Base-by-base conservation (phyloP, 495 filamentous ascomycete genomes). In the Apodospora peruviana region DNA sequence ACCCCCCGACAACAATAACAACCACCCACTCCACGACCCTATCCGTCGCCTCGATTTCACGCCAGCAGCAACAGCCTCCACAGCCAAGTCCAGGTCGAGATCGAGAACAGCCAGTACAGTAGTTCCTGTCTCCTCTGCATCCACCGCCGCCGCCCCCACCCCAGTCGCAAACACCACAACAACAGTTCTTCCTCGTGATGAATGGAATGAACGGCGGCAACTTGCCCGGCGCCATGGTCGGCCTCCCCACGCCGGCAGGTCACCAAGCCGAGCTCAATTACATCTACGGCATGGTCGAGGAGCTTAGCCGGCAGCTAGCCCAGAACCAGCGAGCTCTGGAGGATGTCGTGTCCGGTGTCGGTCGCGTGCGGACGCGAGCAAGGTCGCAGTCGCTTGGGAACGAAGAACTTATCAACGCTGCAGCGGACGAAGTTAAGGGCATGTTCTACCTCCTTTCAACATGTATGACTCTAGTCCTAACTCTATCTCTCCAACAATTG, bases 191-290 rank as follows among this genome's bases (percentile, higher is more conserved):
- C 34, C 47, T 60, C 47, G 53, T 79, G 50, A 72, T 76, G 53
- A 85, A 84, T 58, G 78, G 77, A 39, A 78, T 83, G 60, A 83
- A 80, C 54, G 81, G 75, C 53, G 68, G 56, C 49, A 67, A 66
- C 52, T 63, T 68, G 56, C 64, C 64, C 27, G 66, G 62, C 40
- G 68, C 56, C 48, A 79, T 80, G 50, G 61, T 72, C 24, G 65
- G 70, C 40, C 64, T 81, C 43, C 83, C 86, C 17, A 84, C 84
- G 60, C 85, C 84, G 47, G 87, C 87, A 19, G 88, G 88, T 17
- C 87, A 91, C 58, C 86, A 91, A 69, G 86, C 87, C 70, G 89
- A 95, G 62, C 79, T 93, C 51, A 88, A 90, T 59, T 84, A 88
- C 62, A 79, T 95, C 37, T 90, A 89, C 62, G 77, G 82, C 40